Conservation (phyloP, 768 basidiomycete genomes). For the Mycena haematopus region DNA sequence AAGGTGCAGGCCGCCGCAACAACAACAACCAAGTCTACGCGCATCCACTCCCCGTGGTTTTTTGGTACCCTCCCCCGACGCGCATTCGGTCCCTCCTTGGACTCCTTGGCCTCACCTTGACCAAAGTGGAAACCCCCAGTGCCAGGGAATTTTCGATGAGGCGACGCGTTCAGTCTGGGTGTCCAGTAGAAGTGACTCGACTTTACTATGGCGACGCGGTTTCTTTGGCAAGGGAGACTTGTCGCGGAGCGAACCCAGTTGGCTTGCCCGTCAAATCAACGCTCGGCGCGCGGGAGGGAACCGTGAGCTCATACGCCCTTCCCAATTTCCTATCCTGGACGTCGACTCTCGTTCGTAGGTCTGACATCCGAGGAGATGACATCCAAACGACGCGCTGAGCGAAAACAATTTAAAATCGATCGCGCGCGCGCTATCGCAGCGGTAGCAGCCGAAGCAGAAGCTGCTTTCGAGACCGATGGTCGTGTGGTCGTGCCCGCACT, state of each 20-base stretch:
- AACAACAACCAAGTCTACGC: conserved; percentile 76
- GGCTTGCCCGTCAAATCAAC: conserved; percentile 84
- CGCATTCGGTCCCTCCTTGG: conserved; percentile 54
- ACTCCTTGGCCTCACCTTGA: conserved; percentile 62
- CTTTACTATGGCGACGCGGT: conserved; percentile 83
- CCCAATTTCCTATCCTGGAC: neutral
- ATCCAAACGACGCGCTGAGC: conserved; percentile 83
- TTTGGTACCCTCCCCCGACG: conserved; percentile 50
- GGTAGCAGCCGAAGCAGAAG: conserved; percentile 81
- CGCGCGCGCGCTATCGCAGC: conserved; percentile 88
- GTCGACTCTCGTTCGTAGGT: conserved; percentile 43
- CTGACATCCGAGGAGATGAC: conserved; percentile 92
- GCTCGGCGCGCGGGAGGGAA: conserved; percentile 60
- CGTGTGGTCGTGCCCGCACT: conserved; percentile 66
- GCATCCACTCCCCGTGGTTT: conserved; percentile 70
- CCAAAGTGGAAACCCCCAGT: conserved; percentile 72
- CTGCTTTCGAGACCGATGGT: conserved; percentile 72
- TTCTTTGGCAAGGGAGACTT: conserved; percentile 98
- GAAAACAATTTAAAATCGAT: conserved; percentile 92
- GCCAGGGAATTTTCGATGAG: conserved; percentile 78
- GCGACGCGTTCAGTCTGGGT: conserved; percentile 92
- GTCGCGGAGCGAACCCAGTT: conserved; percentile 93
- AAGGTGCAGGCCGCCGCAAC: conserved; percentile 58
- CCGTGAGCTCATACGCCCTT: conserved; percentile 49
- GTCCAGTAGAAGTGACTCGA: conserved; percentile 62